Conservation (phyloP, 2,329 filamentous ascomycete species). For the Tympanopsis confertula region DNA sequence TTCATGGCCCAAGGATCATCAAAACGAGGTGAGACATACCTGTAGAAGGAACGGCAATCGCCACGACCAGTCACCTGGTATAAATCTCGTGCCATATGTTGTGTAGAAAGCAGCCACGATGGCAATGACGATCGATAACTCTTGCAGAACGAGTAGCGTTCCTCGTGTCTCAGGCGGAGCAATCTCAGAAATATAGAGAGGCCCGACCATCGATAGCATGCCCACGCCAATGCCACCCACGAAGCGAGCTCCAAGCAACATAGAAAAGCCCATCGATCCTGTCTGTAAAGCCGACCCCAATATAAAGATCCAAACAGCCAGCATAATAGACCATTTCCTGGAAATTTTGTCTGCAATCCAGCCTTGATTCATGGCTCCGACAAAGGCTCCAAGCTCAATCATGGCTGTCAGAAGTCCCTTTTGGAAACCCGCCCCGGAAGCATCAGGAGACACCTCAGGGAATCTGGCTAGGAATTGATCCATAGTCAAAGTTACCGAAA, state of each 20-base stretch:
- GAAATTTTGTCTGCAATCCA: conserved; percentile 39
- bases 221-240: conserved; percentile 40
- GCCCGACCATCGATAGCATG: conserved; percentile 31
- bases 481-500: too few species aligned
- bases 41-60: too few species aligned
- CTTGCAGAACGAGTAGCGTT: conserved; percentile 16
- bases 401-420: conserved; percentile 20
- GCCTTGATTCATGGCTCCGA: conserved; percentile 38
- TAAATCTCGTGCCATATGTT: conserved; percentile 11
- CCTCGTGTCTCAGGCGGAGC: conserved; percentile 14
- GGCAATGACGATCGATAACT: conserved; percentile 16
- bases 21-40: too few species aligned
- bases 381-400: conserved; percentile 43
- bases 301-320: conserved; percentile 37
- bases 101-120: conserved; percentile 15
- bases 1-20: too few species aligned
- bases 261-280: conserved; percentile 30
- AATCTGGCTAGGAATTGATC: too few species aligned
- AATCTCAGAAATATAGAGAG: conserved; percentile 15
- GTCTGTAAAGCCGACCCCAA: conserved; percentile 40
- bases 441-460: too few species aligned
- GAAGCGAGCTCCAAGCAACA: conserved; percentile 41
- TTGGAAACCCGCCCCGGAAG: too few species aligned
- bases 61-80: too few species aligned
- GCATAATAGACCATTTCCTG: conserved; percentile 38